Percentiles rank a stretch among this genome's conserved stretches.
Conservation (phyloP, 1,139 yeast genomes). For the Candida sanyaensis region DNA sequence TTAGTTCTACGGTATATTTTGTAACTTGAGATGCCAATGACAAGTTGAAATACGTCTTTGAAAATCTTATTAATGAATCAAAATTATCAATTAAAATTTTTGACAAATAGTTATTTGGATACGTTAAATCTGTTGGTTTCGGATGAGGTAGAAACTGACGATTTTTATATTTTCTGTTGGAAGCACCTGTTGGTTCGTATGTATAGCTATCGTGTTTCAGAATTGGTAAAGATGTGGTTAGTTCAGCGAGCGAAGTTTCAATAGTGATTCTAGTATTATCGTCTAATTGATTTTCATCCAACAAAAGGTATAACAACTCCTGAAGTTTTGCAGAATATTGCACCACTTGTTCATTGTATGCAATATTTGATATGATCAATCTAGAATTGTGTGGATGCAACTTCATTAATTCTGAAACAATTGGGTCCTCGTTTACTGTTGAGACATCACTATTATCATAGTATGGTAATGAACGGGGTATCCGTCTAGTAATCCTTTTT, state of each 20-base stretch:
- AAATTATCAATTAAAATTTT: slow-evolving; percentile 44
- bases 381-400: slow-evolving; percentile 29
- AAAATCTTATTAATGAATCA: slow-evolving; percentile 27
- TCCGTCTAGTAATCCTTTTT: slow-evolving; percentile 13
- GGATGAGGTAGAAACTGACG: slow-evolving; percentile 11
- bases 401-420: slow-evolving; percentile 32
- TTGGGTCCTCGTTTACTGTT: slow-evolving; percentile 21
- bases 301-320: slow-evolving; percentile 30
- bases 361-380: slow-evolving; percentile 6
- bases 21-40: slow-evolving; percentile 42
- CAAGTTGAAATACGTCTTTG: slow-evolving; percentile 38
- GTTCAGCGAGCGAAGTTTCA: slow-evolving; percentile 27
- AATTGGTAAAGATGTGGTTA: slow-evolving; percentile 31
- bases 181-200: not conserved
- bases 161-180: slow-evolving; percentile 4
- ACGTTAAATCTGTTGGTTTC: not conserved
- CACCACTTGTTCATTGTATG: slow-evolving; percentile 15
- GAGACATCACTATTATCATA: slow-evolving; percentile 12
- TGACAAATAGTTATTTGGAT: slow-evolving; percentile 40
- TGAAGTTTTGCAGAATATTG: slow-evolving; percentile 29
- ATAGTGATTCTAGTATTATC: slow-evolving; percentile 31
- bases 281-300: slow-evolving; percentile 29
- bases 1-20: slow-evolving; percentile 38
- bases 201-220: slow-evolving; percentile 8
- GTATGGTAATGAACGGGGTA: slow-evolving; percentile 18